Evolutionary conservation across 805 yeast genomes (phyloP).

Genomic region (Kockiozyma suomiensis): DNA sequence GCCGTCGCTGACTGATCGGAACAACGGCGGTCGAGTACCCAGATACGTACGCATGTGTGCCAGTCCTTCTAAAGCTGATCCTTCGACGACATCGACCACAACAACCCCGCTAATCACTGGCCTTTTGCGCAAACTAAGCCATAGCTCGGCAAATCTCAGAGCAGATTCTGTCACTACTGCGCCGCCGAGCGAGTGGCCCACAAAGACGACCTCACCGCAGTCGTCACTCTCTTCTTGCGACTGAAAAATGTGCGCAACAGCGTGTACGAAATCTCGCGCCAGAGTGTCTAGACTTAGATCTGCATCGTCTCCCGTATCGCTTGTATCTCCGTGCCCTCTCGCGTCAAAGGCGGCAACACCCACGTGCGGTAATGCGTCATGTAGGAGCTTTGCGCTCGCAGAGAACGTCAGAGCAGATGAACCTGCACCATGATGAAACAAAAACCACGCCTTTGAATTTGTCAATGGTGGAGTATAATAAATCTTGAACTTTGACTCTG

Average conservation of each 20-base stretch:
- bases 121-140: conserved; percentile 9
- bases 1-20: conserved; percentile 58
- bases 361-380: conserved; percentile 44
- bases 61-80: conserved; percentile 76
- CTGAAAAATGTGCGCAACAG: conserved; percentile 50
- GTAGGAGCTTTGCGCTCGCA: conserved; percentile 19
- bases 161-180: conserved; percentile 67
- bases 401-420: conserved; percentile 83
- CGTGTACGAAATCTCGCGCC: conserved; percentile 57
- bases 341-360: conserved; percentile 77
- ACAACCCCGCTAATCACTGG: conserved; percentile 61
- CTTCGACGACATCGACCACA: conserved; percentile 92
- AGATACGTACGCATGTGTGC: conserved; percentile 68
- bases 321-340: conserved; percentile 78
- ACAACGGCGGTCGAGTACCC: conserved; percentile 61
- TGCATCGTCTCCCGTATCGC: conserved; percentile 35
- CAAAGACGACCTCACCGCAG: conserved; percentile 51
- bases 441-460: conserved; percentile 47
- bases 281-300: conserved; percentile 55
- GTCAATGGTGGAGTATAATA: conserved; percentile 16
- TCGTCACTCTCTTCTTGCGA: conserved; percentile 25
- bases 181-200: conserved; percentile 96
- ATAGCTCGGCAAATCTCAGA: conserved; percentile 28
- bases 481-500: conserved; percentile 4
- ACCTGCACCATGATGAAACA: conserved; percentile 95